Evolutionary conservation across 2,329 filamentous ascomycete species (phyloP).

Genomic region (Penicillium sp.): DNA sequence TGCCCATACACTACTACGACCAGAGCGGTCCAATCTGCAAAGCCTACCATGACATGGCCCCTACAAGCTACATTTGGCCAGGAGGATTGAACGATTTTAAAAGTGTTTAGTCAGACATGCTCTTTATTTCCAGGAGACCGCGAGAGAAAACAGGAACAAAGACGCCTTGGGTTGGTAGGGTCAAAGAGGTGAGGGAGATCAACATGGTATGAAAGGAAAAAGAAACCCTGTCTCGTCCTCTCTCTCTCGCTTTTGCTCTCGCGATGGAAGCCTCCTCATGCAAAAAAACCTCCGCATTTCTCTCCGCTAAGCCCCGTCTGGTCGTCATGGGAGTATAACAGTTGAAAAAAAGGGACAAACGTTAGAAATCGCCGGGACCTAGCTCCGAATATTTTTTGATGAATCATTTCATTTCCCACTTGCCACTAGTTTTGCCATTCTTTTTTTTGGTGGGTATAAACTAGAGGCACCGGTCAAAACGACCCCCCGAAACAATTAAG

Average conservation of each 20-base stretch:
- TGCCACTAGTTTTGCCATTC: constrained; percentile 1
- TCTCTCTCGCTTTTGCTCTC: constrained; percentile 31
- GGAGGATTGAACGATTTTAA: constrained; percentile 22
- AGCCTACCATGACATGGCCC: neutral
- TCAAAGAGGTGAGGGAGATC: constrained; percentile 32
- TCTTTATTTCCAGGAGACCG: constrained; percentile 37
- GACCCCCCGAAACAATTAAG: constrained; percentile 33
- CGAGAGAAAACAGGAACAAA: constrained; percentile 33
- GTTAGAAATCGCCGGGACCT: constrained; percentile 30
- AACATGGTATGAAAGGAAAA: constrained; percentile 27
- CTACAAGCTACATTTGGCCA: constrained; percentile 7
- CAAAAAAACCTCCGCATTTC: constrained; percentile 23
- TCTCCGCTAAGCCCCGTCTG: constrained; percentile 33
- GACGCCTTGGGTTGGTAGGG: constrained; percentile 30
- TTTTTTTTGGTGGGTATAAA: constrained; percentile 8
- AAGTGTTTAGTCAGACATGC: constrained; percentile 31
- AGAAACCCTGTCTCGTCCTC: constrained; percentile 27
- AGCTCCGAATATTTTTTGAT: constrained; percentile 33
- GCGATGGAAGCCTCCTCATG: constrained; percentile 26
- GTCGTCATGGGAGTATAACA: constrained; percentile 28
- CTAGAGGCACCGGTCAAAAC: constrained; percentile 18
- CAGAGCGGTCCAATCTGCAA: neutral
- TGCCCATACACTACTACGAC: no score
- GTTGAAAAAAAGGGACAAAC: constrained; percentile 32
- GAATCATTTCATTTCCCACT: constrained; percentile 27